Evolutionary conservation across 139 green algal genomes (phyloP).

Genomic region (Pseudopediastrum boryanum): DNA sequence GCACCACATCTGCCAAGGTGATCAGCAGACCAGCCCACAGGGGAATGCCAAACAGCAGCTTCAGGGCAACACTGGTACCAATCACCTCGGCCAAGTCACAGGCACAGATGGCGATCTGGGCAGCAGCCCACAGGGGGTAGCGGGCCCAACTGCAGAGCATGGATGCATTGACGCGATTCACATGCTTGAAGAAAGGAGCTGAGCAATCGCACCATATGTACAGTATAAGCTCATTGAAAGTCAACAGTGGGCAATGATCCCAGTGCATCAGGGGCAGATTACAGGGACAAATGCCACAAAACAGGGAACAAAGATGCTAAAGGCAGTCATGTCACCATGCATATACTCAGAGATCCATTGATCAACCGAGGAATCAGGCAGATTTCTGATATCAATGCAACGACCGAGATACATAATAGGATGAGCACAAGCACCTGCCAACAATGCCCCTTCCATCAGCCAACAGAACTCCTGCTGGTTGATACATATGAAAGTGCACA

Average conservation of each 20-base stretch:
- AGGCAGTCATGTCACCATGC: too few species aligned
- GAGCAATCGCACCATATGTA: too few species aligned
- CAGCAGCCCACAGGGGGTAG: conserved; percentile 59
- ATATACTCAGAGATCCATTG: too few species aligned
- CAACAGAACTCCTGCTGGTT: not conserved
- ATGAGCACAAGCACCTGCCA: not conserved
- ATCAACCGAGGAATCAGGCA: too few species aligned
- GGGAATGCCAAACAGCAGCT: conserved; percentile 55
- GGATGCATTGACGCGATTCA: not conserved
- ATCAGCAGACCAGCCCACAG: conserved; percentile 56
- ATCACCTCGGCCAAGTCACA: conserved; percentile 71
- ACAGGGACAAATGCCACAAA: too few species aligned
- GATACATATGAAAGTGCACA: not conserved
- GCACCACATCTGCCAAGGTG: conserved; percentile 27
- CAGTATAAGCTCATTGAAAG: not conserved
- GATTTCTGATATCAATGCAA: too few species aligned
- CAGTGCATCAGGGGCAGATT: too few species aligned
- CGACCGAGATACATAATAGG: not conserved
- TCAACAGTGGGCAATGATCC: too few species aligned
- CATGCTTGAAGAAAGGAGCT: not conserved
- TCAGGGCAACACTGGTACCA: conserved; percentile 48
- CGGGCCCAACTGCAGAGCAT: conserved; percentile 33
- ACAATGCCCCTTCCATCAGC: not conserved
- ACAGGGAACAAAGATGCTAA: too few species aligned
- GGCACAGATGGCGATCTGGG: conserved; percentile 67